Conservation (phyloP, 2,329 filamentous ascomycete genomes). For the Beauveria asiatica region DNA sequence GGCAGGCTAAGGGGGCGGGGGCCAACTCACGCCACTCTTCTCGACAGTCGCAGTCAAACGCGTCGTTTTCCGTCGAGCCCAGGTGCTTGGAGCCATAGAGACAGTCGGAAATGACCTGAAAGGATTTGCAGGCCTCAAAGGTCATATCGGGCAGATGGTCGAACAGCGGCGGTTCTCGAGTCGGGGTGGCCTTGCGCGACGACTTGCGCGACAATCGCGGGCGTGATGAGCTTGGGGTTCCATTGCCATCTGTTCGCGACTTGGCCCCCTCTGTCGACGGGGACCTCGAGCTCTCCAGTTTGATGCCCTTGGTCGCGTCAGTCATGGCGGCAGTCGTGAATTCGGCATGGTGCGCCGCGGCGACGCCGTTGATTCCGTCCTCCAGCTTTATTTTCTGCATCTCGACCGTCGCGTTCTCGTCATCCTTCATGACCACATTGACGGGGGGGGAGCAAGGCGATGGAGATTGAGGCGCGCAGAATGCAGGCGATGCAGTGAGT, state of each 20-base stretch:
- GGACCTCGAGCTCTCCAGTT: conserved; percentile 3
- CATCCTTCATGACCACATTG: conserved; percentile 18
- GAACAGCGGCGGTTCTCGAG: conserved; percentile 59
- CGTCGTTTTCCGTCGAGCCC: conserved; percentile 81
- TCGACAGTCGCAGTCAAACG: conserved; percentile 88
- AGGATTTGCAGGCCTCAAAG: conserved; percentile 63
- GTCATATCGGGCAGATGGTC: conserved; percentile 71
- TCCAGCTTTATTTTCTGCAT: conserved; percentile 28
- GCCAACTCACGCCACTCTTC: conserved; percentile 83
- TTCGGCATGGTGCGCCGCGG: background rate
- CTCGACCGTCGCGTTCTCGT: conserved; percentile 16
- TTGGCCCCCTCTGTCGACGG: conserved; percentile 30
- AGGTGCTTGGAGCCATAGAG: conserved; percentile 87
- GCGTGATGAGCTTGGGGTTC: conserved; percentile 41
- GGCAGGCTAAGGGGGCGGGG: background rate
- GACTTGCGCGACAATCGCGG: conserved; percentile 66
- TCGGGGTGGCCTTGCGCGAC: conserved; percentile 56
- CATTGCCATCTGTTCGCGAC: conserved; percentile 37
- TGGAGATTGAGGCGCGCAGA: background rate
- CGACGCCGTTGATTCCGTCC: conserved; percentile 19
- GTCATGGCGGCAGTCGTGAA: background rate
- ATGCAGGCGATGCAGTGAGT: background rate
- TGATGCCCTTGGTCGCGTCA: background rate
- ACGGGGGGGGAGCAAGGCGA: background rate
- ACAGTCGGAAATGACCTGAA: conserved; percentile 76